These are phyloP conservation scores for Penicillium diatomitis DNA, from an alignment of 495 filamentous ascomycete genomes.

Conservation along the genomic window DNA sequence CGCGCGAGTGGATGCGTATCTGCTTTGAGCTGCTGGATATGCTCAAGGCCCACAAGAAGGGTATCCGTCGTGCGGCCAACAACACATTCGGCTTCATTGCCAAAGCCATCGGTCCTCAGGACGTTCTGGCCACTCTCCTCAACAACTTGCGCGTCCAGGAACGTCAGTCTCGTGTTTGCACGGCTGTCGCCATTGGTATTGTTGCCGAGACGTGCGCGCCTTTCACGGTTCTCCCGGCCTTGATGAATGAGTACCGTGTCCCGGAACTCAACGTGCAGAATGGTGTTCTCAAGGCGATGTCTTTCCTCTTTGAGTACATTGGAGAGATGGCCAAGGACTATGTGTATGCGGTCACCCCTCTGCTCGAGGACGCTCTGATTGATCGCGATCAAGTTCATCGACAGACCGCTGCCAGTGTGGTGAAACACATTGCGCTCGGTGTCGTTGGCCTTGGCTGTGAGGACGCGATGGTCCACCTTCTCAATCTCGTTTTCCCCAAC, in stretches of 20 bases:
- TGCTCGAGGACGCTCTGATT: slow-evolving; percentile 94
- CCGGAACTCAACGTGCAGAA: slow-evolving; percentile 99
- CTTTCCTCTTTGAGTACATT: slow-evolving; percentile 98
- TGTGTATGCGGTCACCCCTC: slow-evolving; percentile 94
- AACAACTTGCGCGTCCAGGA: slow-evolving; percentile 97
- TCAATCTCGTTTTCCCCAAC: slow-evolving; percentile 94
- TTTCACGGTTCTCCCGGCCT: slow-evolving; percentile 94
- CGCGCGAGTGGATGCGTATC: slow-evolving; percentile 99
- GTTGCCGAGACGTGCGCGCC: slow-evolving; percentile 99
- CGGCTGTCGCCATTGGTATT: slow-evolving; percentile 97
- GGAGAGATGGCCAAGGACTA: slow-evolving; percentile 99
- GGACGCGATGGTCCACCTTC: slow-evolving; percentile 95
- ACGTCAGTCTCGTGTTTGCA: slow-evolving; percentile 95
- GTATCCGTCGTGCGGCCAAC: slow-evolving; percentile 96
- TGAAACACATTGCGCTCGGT: slow-evolving; percentile 94
- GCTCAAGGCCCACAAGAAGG: slow-evolving; percentile 99
- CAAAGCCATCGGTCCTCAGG: slow-evolving; percentile 96
- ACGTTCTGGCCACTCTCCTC: slow-evolving; percentile 90
- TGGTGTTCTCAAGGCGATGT: slow-evolving; percentile 92
- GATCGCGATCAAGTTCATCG: slow-evolving; percentile 98
- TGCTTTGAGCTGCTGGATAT: slow-evolving; percentile 99
- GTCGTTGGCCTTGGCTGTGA: slow-evolving; percentile 97
- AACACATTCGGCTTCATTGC: slow-evolving; percentile 99
- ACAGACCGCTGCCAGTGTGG: slow-evolving; percentile 90
- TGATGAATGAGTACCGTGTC: slow-evolving; percentile 99